Evolutionary conservation across 2,329 filamentous ascomycete genomes (phyloP).

Genomic region (Paecilomyces sp.): DNA sequence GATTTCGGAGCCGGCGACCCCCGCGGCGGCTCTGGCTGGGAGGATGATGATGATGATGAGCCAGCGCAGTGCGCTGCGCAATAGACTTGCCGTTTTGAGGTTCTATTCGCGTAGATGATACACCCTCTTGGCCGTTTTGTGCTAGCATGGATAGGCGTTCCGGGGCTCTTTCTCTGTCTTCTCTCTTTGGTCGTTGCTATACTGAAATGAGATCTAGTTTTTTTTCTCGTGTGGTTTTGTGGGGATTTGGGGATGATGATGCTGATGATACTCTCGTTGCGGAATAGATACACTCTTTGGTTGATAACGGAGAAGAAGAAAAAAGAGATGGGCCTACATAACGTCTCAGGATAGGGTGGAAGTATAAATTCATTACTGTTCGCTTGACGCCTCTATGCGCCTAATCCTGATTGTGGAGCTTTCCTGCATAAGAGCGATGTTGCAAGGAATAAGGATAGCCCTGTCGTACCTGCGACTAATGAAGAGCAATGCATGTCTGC

Average conservation of each 20-base stretch:
- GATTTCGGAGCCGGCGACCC: conserved; percentile 47
- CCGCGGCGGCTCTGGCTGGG: conserved; percentile 38
- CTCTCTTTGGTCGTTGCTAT: background rate
- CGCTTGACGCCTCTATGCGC: too few relatives aligned
- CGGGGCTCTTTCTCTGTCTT: background rate
- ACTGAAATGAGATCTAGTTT: background rate
- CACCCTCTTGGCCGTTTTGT: conserved; percentile 1
- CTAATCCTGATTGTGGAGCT: too few relatives aligned
- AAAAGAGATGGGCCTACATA: too few relatives aligned
- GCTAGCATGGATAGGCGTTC: background rate
- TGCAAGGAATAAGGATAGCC: background rate
- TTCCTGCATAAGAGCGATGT: background rate
- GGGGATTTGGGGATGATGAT: too few relatives aligned
- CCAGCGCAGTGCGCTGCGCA: conserved; percentile 44
- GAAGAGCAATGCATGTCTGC: background rate
- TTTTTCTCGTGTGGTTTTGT: background rate
- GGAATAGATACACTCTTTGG: too few relatives aligned
- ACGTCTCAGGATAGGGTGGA: too few relatives aligned
- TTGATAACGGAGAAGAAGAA: too few relatives aligned
- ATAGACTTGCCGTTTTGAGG: conserved; percentile 19
- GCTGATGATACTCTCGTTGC: too few relatives aligned
- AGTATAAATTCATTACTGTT: too few relatives aligned
- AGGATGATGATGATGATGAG: conserved; percentile 42
- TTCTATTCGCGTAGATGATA: conserved; percentile 1
- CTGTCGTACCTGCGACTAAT: background rate